Conservation (phyloP, 352 stramenopile genomes). For the Pythium biforme region DNA sequence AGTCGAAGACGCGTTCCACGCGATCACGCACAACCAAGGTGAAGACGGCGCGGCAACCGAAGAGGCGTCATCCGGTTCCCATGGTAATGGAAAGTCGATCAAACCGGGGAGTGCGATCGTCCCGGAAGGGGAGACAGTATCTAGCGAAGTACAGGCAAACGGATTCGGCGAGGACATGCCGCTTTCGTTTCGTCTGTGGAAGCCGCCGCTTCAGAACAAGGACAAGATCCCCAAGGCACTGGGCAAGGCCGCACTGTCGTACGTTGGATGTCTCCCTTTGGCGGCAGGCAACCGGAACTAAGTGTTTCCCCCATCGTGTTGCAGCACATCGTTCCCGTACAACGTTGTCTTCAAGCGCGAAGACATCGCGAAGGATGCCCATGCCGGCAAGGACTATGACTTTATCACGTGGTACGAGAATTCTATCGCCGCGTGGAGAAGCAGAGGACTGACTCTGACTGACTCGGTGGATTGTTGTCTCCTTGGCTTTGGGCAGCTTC, state of each 20-base stretch:
- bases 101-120: neutral
- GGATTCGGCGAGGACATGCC: conserved; percentile 38
- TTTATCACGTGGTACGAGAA: conserved; percentile 70
- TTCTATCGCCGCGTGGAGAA: neutral
- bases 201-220: conserved; percentile 39
- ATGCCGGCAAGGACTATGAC: conserved; percentile 68
- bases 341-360: conserved; percentile 86
- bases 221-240: conserved; percentile 37
- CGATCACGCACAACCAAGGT: conserved; percentile 37
- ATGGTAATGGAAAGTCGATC: neutral
- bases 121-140: neutral
- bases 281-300: no score
- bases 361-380: conserved; percentile 54
- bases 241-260: conserved; percentile 54
- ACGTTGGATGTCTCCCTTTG: conserved; percentile 21
- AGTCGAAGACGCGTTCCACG: conserved; percentile 51
- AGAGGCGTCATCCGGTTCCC: neutral
- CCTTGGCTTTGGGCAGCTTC: conserved; percentile 45
- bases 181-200: conserved; percentile 71
- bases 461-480: neutral
- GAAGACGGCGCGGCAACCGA: neutral
- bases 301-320: no score
- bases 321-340: conserved; percentile 48
- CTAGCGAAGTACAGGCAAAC: neutral
- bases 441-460: neutral